phyloP scores from a whole-genome alignment of 129 eudicot genomes.

The sunflower (Helianthus annuus) region HanXRQr2.0-SUNRISE NC_035439.2:75818669-75819168 shows the following conservation, averaged over 20 bases:
- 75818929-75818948: slow-evolving; percentile 86
- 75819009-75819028: neutral
- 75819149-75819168: neutral
- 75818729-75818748: slow-evolving; percentile 91
- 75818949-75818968: slow-evolving; percentile 44
- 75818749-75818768: neutral
- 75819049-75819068: slow-evolving; percentile 92
- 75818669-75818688: slow-evolving; percentile 87
- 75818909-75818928: slow-evolving; percentile 93
- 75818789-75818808: neutral
- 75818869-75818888: slow-evolving; percentile 86
- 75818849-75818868: slow-evolving; percentile 75
- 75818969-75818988: neutral
- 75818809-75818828: neutral
- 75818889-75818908: slow-evolving; percentile 93
- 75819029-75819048: neutral
- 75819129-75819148: neutral
- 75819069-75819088: slow-evolving; percentile 93
- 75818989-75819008: neutral
- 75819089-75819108: slow-evolving; percentile 84
- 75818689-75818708: slow-evolving; percentile 89
- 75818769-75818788: neutral
- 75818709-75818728: slow-evolving; percentile 78
- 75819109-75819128: slow-evolving; percentile 16
- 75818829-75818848: slow-evolving; percentile 43